phyloP scores from a whole-genome alignment of 345 rosid genomes.

The Gossypium anomalum region DNA sequence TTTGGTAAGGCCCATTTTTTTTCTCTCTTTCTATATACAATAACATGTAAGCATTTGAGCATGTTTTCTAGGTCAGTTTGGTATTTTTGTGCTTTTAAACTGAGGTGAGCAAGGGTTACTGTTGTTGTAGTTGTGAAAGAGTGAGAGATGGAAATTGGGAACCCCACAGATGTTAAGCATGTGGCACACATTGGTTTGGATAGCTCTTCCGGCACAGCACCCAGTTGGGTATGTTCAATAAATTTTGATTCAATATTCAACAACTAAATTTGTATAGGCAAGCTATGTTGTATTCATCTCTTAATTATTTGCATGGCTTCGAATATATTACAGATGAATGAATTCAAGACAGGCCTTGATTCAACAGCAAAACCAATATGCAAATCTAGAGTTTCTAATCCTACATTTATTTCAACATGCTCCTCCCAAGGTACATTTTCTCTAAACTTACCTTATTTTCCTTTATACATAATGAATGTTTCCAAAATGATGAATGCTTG shows the following conservation, averaged over 20 bases:
- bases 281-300: neutral
- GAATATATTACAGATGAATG: slow-evolving; percentile 61
- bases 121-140: slow-evolving; percentile 57
- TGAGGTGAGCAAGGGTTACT: neutral
- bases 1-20: slow-evolving; percentile 45
- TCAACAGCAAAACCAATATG: slow-evolving; percentile 54
- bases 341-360: slow-evolving; percentile 60
- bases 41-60: neutral
- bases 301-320: slow-evolving; percentile 7
- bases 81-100: slow-evolving; percentile 1
- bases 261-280: neutral
- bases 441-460: neutral
- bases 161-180: slow-evolving; percentile 91
- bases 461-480: neutral
- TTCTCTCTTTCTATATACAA: neutral
- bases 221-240: slow-evolving; percentile 61
- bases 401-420: slow-evolving; percentile 51
- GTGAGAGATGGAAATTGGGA: slow-evolving; percentile 80
- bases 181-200: slow-evolving; percentile 93
- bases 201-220: slow-evolving; percentile 58
- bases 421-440: slow-evolving; percentile 60
- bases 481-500: neutral
- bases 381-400: slow-evolving; percentile 49
- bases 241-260: neutral
- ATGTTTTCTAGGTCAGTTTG: neutral